Evolutionary conservation across 176 grass and related monocot genomes (phyloP).

Genomic region (Coix lacrymajobi): DNA sequence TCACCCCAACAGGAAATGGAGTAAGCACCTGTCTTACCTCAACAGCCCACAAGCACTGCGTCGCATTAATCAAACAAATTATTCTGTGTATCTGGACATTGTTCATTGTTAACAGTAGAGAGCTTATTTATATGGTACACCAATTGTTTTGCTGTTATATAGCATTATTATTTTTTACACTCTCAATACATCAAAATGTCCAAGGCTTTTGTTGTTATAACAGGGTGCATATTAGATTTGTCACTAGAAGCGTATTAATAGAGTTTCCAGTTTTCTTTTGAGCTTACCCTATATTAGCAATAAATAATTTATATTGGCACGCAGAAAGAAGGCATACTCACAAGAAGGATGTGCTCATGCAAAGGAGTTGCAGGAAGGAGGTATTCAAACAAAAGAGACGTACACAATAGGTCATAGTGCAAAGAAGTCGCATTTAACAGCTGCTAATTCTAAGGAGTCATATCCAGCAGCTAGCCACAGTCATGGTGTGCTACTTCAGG

Average conservation of each 20-base stretch:
- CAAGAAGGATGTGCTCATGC: background rate
- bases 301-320: background rate
- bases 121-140: background rate
- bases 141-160: background rate
- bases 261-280: background rate
- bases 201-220: background rate
- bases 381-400: background rate
- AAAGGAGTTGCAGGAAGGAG: background rate
- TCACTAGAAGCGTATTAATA: background rate
- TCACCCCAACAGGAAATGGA: constrained; percentile 75
- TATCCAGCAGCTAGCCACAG: background rate
- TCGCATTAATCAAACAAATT: background rate
- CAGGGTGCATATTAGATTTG: background rate
- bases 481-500: background rate
- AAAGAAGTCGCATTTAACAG: background rate
- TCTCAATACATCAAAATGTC: background rate
- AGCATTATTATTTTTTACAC: background rate
- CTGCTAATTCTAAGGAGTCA: background rate
- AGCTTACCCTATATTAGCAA: background rate
- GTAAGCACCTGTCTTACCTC: constrained; percentile 36
- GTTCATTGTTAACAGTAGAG: background rate
- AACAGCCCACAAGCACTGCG: background rate
- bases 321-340: background rate
- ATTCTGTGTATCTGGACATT: background rate
- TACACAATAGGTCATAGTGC: background rate